Base-by-base conservation (phyloP, 1,284 basidiomycete species). In the Quambalaria eucalypti region DNA sequence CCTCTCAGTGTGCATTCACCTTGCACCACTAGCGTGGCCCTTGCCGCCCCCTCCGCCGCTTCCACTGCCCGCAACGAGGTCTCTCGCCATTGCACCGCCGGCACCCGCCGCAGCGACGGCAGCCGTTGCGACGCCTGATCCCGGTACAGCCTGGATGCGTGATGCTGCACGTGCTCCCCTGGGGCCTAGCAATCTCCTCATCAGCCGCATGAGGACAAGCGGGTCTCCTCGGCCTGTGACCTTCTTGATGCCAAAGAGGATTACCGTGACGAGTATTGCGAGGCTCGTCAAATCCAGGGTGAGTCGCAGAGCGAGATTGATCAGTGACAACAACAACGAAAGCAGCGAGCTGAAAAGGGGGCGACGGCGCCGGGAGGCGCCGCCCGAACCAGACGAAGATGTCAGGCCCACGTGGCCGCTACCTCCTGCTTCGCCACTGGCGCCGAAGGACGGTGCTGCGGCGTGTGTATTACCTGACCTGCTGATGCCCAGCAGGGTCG, bases 151-250 rank as follows among this genome's bases (percentile, higher is more conserved):
- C n/a, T n/a, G n/a, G n/a, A n/a, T n/a, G n/a, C n/a, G n/a, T n/a
- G n/a, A n/a, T 10, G 42, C 21, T 26, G 42, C 19, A 7, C 42
- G 16, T 46, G 21, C 42, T 21, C 42, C 25, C 40, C 16, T 28
- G 9, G 19, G 26, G 8, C 28, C 42, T 4, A 46, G 42, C 40
- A 53, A 50, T n/a, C 44, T 40, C 47, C 59, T 44, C 6, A 62
- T 44, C 33, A 66, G 36, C 5, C 62, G 42, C 25, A 66, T 33
- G 31, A 60, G 28, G 19, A 71, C n/a, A 28, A 70, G 50, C 19
- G 69, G 68, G 57, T 71, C 69, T 23, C 69, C 69, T 16, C 62
- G 33, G 6, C 69, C 69, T n/a, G 69, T 68, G 28, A 68, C 39
- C 9, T 57, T 50, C 53, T 61, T 60, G 30, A 70, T 47, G 4